phyloP scores from a whole-genome alignment of 192 early-diverging fungal genomes.

The Coemansia sp. region DNA sequence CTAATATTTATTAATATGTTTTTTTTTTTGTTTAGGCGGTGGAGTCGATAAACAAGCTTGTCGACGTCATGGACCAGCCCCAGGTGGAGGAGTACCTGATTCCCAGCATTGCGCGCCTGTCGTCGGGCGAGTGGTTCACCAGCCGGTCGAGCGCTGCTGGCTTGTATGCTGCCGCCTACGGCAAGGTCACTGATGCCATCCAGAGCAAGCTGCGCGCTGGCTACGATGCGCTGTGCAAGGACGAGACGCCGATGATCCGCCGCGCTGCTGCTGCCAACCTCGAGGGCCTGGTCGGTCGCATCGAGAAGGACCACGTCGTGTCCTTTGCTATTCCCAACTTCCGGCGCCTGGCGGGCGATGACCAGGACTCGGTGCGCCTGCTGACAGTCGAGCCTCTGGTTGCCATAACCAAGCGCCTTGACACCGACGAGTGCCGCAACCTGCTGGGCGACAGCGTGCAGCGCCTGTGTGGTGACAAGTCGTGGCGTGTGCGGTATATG shows the following conservation, averaged over 20 bases:
- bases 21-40: conserved; percentile 75
- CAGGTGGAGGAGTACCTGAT: conserved; percentile 91
- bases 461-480: conserved; percentile 84
- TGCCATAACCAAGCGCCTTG: conserved; percentile 81
- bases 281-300: conserved; percentile 32
- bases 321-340: conserved; percentile 87
- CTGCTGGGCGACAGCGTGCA: conserved; percentile 77
- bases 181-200: conserved; percentile 65
- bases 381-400: conserved; percentile 91
- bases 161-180: conserved; percentile 86
- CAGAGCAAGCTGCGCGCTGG: conserved; percentile 86
- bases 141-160: conserved; percentile 92
- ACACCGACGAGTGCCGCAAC: conserved; percentile 73
- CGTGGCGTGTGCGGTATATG: conserved; percentile 99
- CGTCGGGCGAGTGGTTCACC: conserved; percentile 97
- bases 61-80: conserved; percentile 65
- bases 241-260: conserved; percentile 98
- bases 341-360: conserved; percentile 77
- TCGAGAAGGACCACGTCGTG: conserved; percentile 68
- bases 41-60: conserved; percentile 87
- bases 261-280: conserved; percentile 82
- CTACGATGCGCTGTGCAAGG: conserved; percentile 81
- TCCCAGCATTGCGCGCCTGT: conserved; percentile 89
- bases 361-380: conserved; percentile 97
- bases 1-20: background rate